A percentile compares a stretch with the other conserved stretches of the same genome.
phyloP scores from a whole-genome alignment of 2,329 filamentous ascomycete genomes.

The Alternaria conjuncta region DNA sequence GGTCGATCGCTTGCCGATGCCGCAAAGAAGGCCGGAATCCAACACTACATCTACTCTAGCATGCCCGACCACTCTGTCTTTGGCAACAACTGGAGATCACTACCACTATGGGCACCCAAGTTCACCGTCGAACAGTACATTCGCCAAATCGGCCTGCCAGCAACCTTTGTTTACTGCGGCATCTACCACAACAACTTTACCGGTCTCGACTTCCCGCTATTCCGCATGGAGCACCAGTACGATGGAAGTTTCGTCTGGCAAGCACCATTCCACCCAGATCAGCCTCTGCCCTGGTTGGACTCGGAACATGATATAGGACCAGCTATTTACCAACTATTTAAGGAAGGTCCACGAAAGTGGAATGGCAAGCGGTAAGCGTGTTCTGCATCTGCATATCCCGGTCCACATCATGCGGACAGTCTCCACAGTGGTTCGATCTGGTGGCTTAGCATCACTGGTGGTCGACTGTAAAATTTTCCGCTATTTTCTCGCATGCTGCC shows the following conservation, averaged over 20 bases:
- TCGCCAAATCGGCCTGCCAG: constrained; percentile 77
- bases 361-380: constrained; percentile 68
- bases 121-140: constrained; percentile 93
- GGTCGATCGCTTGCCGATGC: constrained; percentile 88
- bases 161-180: constrained; percentile 93
- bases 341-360: constrained; percentile 89
- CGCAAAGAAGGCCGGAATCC: constrained; percentile 80
- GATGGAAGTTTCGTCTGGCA: constrained; percentile 92
- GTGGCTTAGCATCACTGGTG: constrained; percentile 21
- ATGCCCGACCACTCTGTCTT: constrained; percentile 94
- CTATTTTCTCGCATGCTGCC: constrained; percentile 12
- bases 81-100: constrained; percentile 75
- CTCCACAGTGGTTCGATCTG: constrained; percentile 33
- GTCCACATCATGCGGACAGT: constrained; percentile 24
- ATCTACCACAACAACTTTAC: constrained; percentile 99
- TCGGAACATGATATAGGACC: constrained; percentile 96
- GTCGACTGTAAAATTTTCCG: constrained; percentile 14
- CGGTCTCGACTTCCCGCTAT: constrained; percentile 86
- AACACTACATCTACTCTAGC: constrained; percentile 94
- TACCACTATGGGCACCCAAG: constrained; percentile 92
- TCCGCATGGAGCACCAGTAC: constrained; percentile 87
- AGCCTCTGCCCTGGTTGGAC: constrained; percentile 91
- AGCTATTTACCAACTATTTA: constrained; percentile 90
- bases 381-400: constrained; percentile 25
- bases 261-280: constrained; percentile 89